Evolutionary conservation across 164 flowering plant genomes (phyloP), one percentile per base, ranked within the genome.

Genomic region (Nelumbo lutea): DNA sequence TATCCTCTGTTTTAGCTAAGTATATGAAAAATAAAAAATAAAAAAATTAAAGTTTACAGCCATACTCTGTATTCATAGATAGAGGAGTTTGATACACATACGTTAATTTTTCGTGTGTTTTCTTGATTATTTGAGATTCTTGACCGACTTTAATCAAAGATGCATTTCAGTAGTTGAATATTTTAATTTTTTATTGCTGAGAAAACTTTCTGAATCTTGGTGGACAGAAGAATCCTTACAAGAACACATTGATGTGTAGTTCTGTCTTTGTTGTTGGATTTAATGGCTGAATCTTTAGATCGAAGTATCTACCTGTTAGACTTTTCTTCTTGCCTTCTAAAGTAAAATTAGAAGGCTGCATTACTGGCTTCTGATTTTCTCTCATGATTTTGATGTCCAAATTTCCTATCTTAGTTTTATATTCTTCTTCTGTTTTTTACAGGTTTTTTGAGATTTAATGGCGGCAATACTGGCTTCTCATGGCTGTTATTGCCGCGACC

Each of bases 391-490:
- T 53, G 14, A 1, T 27, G 27, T 62, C 11, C 42, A 1, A n/a
- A 11, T 27, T 48, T 68, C 39, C 44, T 11, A 11, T 7, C 27
- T 51, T 63, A 9, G 39, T 3, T 6, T 58, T 14, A 51, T 71
- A 15, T n/a, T 50, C 27, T 48, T 51, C 40, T 48, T 59, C 64
- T 48, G 45, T 9, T 48, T 42, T 63, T 41, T 59, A 0, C 75
- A 77, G 85, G 72, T 76, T 4, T 58, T 52, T 66, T 47, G 60
- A 52, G 69, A 53, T 64, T 70, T 62, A 48, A 89, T 89, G 95
- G 83, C 83, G 61, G 88, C 85, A 70, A 73, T 86, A 73, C 79
- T 91, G 67, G 97, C 91, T 87, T 84, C 89, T 8, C 68, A 80
- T 48, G 77, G 90, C 80, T 79, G 85, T 73, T 78, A 70, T 72